A percentile compares a stretch with the other conserved stretches of the same genome.
phyloP scores from a whole-genome alignment of 768 basidiomycete species.

The Trametes cinnabarina region DNA sequence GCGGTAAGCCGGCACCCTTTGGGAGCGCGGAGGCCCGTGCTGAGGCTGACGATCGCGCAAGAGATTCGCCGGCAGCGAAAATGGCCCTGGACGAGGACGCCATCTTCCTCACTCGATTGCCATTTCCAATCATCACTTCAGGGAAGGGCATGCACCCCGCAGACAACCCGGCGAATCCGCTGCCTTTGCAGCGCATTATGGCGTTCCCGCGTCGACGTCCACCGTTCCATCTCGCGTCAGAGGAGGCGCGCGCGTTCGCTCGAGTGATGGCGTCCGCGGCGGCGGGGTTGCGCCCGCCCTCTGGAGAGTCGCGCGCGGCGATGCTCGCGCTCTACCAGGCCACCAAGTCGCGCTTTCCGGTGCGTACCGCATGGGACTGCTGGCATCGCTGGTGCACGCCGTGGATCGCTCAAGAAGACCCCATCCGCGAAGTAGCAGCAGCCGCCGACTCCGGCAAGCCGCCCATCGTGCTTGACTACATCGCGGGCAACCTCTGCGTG shows the following conservation, averaged over 20 bases:
- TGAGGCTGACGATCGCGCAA: slow-evolving; percentile 13
- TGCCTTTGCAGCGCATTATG: slow-evolving; percentile 6
- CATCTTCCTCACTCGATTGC: slow-evolving; percentile 5
- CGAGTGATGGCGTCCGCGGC: slow-evolving; percentile 12
- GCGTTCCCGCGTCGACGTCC: slow-evolving; percentile 11
- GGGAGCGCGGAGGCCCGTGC: slow-evolving; percentile 14
- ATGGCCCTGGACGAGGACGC: slow-evolving; percentile 4
- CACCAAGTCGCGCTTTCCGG: slow-evolving; percentile 13
- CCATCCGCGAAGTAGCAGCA: not conserved
- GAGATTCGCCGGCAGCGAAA: not conserved
- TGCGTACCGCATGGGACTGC: slow-evolving; percentile 19
- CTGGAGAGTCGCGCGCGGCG: slow-evolving; percentile 9
- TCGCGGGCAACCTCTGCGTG: slow-evolving; percentile 7
- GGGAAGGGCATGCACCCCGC: not conserved
- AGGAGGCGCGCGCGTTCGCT: slow-evolving; percentile 9
- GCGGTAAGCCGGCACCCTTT: slow-evolving; percentile 12
- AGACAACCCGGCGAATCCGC: not conserved
- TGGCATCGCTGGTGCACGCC: slow-evolving; percentile 24
- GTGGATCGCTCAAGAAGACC: slow-evolving; percentile 3
- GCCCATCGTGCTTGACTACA: slow-evolving; percentile 11
- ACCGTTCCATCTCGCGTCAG: slow-evolving; percentile 7
- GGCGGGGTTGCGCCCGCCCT: slow-evolving; percentile 7
- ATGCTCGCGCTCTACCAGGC: slow-evolving; percentile 13
- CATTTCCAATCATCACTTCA: not conserved
- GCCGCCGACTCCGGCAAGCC: not conserved